Evolutionary conservation across 202 grass and related monocot species (phyloP), one percentile per base, ranked within the genome.

Genomic region (Panicum virgatum): DNA sequence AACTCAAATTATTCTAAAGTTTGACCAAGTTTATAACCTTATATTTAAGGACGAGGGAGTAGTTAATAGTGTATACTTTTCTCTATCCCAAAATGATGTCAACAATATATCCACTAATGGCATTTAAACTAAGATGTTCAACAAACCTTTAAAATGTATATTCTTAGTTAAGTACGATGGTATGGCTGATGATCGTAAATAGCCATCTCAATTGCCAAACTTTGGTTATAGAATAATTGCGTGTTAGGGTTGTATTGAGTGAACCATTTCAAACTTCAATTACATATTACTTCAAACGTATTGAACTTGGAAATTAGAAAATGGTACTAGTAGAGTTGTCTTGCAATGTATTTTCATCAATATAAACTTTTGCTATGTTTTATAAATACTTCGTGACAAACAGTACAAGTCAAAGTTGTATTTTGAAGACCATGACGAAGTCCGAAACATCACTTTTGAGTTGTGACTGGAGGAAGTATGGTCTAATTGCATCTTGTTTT

Each of bases 111-210:
- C 13, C 3, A 73, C 32, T 60, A 34, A 38, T 73, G 42, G 26
- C 43, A 78, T n/a, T 48, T 48, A 64, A 59, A 88, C 39, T 61
- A 75, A 37, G 16, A 76, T 48, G 15, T 32, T 67, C 19, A 0
- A 76, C 25, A 18, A 25, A 13, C 12, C 18, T n/a, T n/a, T n/a
- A n/a, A n/a, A n/a, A 36, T 75, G 66, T 65, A 57, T 64, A 58
- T 9, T 44, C 10, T 15, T 47, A 44, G 32, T 22, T 36, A 78
- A 54, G 16, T 61, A 75, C 7, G 19, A 16, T 4, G n/a, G n/a
- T n/a, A n/a, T n/a, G n/a, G n/a, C n/a, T n/a, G n/a, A n/a, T n/a
- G n/a, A n/a, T n/a, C n/a, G 44, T 67, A 65, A 80, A 76, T 58
- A 80, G 3, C 77, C 36, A 48, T 63, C 13, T 12, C 56, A 63